Conservation (phyloP, 106 monocot species). For the Dendrobium officinale region DNA sequence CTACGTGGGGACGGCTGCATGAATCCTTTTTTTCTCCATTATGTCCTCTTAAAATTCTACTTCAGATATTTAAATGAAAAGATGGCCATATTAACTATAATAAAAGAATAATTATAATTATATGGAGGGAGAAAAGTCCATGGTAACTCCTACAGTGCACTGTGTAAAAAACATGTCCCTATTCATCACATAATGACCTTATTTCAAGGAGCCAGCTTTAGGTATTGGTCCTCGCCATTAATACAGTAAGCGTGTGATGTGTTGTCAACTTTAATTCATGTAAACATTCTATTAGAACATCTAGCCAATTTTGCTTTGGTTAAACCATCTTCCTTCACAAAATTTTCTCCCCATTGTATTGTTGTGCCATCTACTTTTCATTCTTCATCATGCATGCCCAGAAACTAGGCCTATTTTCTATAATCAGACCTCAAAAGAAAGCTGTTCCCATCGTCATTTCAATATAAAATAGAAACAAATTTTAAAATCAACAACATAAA, state of each 20-base stretch:
- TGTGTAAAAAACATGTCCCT: neutral
- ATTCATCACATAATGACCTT: neutral
- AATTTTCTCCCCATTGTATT: neutral
- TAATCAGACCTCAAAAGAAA: neutral
- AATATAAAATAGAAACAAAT: neutral
- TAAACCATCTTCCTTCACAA: neutral
- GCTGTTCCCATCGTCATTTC: neutral
- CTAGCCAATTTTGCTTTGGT: neutral
- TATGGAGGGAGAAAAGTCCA: neutral
- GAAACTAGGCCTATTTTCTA: neutral
- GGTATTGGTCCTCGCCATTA: neutral
- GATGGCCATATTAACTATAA: neutral
- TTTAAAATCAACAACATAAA: neutral
- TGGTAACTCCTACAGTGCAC: neutral
- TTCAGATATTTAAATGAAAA: neutral
- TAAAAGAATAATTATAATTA: neutral
- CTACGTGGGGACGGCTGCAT: no score
- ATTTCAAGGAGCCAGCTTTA: neutral
- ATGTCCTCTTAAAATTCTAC: neutral
- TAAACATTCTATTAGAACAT: neutral
- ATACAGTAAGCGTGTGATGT: neutral
- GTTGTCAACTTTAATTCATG: constrained; percentile 1
- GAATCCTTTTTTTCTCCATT: no score
- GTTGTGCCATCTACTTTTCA: neutral
- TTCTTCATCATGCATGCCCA: neutral